A percentile compares a stretch with the other conserved stretches of the same genome.
Conservation (phyloP, 1,139 yeast species). For the Nakaseomyces kungkrabaensis region DNA sequence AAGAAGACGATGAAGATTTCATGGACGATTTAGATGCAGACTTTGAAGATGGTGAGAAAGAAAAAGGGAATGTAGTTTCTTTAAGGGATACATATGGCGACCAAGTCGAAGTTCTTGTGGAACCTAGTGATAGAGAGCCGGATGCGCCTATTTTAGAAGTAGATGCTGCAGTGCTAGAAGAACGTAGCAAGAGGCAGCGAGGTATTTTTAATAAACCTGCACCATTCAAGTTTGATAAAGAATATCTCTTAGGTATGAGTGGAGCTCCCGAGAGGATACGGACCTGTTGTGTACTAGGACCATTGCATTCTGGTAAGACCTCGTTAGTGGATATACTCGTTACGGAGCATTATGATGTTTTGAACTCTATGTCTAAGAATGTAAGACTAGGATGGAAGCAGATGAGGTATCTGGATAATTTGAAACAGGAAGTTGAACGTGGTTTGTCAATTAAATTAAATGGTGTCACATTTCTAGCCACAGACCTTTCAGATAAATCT, state of each 20-base stretch:
- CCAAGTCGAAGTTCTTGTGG: slow-evolving; percentile 56
- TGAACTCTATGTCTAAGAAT: slow-evolving; percentile 27
- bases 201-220: slow-evolving; percentile 28
- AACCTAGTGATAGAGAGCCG: slow-evolving; percentile 42
- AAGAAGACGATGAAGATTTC: slow-evolving; percentile 6
- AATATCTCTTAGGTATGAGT: slow-evolving; percentile 46
- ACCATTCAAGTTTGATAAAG: slow-evolving; percentile 58
- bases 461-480: slow-evolving; percentile 55
- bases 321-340: slow-evolving; percentile 64
- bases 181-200: slow-evolving; percentile 6
- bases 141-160: slow-evolving; percentile 8
- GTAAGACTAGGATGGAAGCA: slow-evolving; percentile 29
- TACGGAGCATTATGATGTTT: slow-evolving; percentile 47
- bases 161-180: background rate
- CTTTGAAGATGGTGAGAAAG: slow-evolving; percentile 11
- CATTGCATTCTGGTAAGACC: slow-evolving; percentile 81
- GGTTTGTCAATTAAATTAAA: slow-evolving; percentile 59
- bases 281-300: slow-evolving; percentile 77
- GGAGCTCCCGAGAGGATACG: slow-evolving; percentile 56
- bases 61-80: slow-evolving; percentile 11
- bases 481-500: slow-evolving; percentile 47
- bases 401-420: slow-evolving; percentile 53
- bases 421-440: slow-evolving; percentile 56
- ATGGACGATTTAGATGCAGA: background rate
- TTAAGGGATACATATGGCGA: slow-evolving; percentile 36